Conservation (phyloP, 2,329 filamentous ascomycete species). For the Diaporthe aspalathi region DNA sequence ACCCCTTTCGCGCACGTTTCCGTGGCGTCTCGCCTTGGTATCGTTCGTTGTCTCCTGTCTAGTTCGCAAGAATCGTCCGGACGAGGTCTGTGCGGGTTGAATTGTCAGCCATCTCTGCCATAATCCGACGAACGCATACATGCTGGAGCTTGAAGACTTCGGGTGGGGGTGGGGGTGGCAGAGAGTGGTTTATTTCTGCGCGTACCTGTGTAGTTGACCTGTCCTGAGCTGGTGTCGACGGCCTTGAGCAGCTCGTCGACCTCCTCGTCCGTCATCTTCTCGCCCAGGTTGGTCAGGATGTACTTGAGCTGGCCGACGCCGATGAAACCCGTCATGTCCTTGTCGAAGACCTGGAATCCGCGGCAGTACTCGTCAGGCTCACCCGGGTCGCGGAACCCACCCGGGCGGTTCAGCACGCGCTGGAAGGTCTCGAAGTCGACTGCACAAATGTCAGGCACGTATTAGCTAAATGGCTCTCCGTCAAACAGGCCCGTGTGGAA, state of each 20-base stretch:
- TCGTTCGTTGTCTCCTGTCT: slow-evolving; percentile 46
- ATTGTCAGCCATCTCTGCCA: slow-evolving; percentile 8
- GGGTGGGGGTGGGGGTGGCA: background rate
- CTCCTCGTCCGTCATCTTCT: slow-evolving; percentile 99
- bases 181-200: too few species aligned
- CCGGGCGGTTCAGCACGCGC: slow-evolving; percentile 95
- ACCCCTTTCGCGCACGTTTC: slow-evolving; percentile 2
- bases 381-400: slow-evolving; percentile 97
- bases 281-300: slow-evolving; percentile 95
- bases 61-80: slow-evolving; percentile 88
- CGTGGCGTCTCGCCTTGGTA: slow-evolving; percentile 32
- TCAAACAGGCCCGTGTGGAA: background rate
- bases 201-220: slow-evolving; percentile 97
- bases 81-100: slow-evolving; percentile 72
- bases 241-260: slow-evolving; percentile 99
- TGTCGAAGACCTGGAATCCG: slow-evolving; percentile 99
- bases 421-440: slow-evolving; percentile 99
- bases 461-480: slow-evolving; percentile 34
- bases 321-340: slow-evolving; percentile 98
- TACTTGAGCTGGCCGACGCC: slow-evolving; percentile 98
- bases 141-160: too few species aligned
- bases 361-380: slow-evolving; percentile 98
- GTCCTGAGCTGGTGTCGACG: slow-evolving; percentile 93
- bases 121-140: background rate
- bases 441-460: slow-evolving; percentile 50